A percentile compares a stretch with the other conserved stretches of the same genome.
phyloP scores from a whole-genome alignment of 768 basidiomycete genomes.

The Russula brevipes region DNA sequence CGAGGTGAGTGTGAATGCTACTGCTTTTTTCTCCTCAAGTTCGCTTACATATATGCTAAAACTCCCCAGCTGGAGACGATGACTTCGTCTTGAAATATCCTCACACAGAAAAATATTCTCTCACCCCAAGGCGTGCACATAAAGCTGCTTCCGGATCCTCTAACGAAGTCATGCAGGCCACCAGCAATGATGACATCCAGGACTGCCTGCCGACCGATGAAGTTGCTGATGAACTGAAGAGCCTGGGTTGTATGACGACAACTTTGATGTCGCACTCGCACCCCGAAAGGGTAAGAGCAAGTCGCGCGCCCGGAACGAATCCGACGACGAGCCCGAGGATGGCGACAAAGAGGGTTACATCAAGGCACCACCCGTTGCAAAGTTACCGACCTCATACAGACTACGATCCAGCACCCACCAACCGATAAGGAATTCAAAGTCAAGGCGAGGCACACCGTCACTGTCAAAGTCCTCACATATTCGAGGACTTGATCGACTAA shows the following conservation, averaged over 20 bases:
- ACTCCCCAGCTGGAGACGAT: background rate
- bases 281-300: conserved; percentile 8
- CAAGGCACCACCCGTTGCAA: background rate
- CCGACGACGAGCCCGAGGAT: conserved; percentile 10
- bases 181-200: conserved; percentile 14
- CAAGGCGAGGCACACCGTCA: conserved; percentile 13
- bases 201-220: conserved; percentile 11
- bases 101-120: background rate
- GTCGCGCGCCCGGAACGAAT: conserved; percentile 17
- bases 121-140: background rate
- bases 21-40: background rate
- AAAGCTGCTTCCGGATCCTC: background rate
- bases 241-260: conserved; percentile 14
- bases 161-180: background rate
- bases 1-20: no score
- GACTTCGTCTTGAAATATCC: background rate
- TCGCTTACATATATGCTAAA: background rate
- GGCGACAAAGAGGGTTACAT: conserved; percentile 1
- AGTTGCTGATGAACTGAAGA: conserved; percentile 11
- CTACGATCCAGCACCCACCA: conserved; percentile 14
- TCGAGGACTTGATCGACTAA: background rate
- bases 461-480: background rate
- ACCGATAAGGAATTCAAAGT: conserved; percentile 21
- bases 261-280: background rate
- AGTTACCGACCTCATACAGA: background rate